Evolutionary conservation across 1,139 yeast species (phyloP).

Genomic region (Barnettozyma hawaiiensis): DNA sequence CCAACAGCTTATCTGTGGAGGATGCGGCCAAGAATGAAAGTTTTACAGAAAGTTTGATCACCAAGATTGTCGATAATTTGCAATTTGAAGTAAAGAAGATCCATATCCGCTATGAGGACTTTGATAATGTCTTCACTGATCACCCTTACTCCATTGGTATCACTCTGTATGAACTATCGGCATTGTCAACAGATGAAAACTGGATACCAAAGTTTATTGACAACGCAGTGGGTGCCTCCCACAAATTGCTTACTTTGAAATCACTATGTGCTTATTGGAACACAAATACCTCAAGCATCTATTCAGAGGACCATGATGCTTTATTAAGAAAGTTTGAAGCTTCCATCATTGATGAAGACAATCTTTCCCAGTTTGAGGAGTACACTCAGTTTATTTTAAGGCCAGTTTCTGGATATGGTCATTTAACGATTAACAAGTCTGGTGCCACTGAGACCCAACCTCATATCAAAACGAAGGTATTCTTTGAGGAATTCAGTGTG

Average conservation of each 20-base stretch:
- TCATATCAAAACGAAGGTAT: constrained; percentile 67
- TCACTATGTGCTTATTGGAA: constrained; percentile 83
- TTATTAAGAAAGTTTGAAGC: constrained; percentile 40
- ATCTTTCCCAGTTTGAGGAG: constrained; percentile 24
- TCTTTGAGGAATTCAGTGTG: constrained; percentile 83
- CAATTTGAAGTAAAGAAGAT: constrained; percentile 92
- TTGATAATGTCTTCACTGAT: constrained; percentile 49
- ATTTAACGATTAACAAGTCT: constrained; percentile 69
- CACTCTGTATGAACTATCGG: constrained; percentile 81
- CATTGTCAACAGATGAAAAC: constrained; percentile 77
- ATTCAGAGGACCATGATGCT: constrained; percentile 39
- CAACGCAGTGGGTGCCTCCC: constrained; percentile 59
- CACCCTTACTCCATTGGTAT: constrained; percentile 79
- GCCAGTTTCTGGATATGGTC: constrained; percentile 89
- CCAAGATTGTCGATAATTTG: constrained; percentile 87
- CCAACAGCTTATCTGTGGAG: constrained; percentile 35
- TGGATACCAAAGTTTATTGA: constrained; percentile 89
- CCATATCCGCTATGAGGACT: constrained; percentile 88
- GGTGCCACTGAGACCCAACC: constrained; percentile 70
- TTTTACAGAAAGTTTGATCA: constrained; percentile 80
- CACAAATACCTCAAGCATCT: constrained; percentile 53
- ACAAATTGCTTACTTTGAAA: constrained; percentile 72
- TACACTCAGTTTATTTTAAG: constrained; percentile 62
- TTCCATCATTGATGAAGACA: constrained; percentile 31
- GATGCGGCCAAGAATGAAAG: constrained; percentile 58